phyloP scores from a whole-genome alignment of 2,329 filamentous ascomycete genomes.

The Chrysosphaeria jannelii region DNA sequence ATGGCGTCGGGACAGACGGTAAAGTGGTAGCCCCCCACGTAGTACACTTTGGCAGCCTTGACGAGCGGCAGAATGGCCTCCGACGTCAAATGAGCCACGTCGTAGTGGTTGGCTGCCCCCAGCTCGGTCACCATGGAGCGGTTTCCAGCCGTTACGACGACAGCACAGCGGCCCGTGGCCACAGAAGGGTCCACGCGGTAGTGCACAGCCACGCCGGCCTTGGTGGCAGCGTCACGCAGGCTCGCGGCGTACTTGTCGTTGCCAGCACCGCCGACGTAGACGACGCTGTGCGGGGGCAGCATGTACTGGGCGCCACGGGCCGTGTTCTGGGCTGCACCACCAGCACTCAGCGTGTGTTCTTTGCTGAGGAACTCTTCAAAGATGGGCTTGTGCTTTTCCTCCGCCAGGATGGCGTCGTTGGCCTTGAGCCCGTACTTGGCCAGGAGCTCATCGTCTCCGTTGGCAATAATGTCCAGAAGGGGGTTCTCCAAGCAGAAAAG shows the following conservation, averaged over 20 bases:
- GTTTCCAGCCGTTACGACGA: conserved; percentile 90
- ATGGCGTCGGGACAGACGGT: conserved; percentile 85
- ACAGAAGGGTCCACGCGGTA: conserved; percentile 69
- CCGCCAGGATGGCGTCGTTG: conserved; percentile 92
- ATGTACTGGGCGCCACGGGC: conserved; percentile 92
- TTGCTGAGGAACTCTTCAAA: conserved; percentile 83
- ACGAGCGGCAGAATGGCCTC: conserved; percentile 79
- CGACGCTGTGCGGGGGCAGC: conserved; percentile 61
- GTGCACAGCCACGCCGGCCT: conserved; percentile 73
- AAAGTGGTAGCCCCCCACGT: conserved; percentile 89
- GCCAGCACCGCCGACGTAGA: conserved; percentile 82
- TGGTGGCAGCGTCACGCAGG: conserved; percentile 57
- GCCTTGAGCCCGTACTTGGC: conserved; percentile 81
- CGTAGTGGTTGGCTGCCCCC: conserved; percentile 90
- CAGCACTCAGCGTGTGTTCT: conserved; percentile 80
- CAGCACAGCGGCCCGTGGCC: conserved; percentile 80
- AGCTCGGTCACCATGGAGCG: conserved; percentile 85
- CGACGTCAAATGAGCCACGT: conserved; percentile 71
- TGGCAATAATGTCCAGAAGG: conserved; percentile 56
- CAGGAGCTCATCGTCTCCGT: conserved; percentile 56
- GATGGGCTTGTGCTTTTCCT: conserved; percentile 64
- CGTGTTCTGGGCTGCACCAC: conserved; percentile 91
- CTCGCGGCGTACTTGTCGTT: conserved; percentile 87
- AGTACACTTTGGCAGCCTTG: conserved; percentile 66
- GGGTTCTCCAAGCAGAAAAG: conserved; percentile 93